phyloP scores from a whole-genome alignment of 768 basidiomycete species.

The Tephrocybe sp. region DNA sequence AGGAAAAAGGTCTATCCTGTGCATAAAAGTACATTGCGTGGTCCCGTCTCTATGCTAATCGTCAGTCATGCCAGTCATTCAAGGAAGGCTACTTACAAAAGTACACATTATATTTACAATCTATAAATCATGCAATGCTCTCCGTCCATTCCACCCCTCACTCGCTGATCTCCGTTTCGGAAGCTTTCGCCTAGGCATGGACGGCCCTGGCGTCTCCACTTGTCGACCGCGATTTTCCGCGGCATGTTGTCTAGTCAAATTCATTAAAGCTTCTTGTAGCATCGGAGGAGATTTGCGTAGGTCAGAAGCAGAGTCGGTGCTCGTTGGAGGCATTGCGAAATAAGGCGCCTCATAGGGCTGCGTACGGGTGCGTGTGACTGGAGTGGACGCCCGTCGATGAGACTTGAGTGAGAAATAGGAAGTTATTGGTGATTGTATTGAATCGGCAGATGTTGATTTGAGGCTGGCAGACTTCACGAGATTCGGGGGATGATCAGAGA shows the following conservation, averaged over 20 bases:
- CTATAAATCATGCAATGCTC: neutral
- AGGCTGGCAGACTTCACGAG: slow-evolving; percentile 14
- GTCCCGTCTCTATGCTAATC: neutral
- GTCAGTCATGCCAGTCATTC: neutral
- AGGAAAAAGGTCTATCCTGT: neutral
- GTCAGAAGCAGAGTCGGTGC: slow-evolving; percentile 20
- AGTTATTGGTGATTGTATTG: slow-evolving; percentile 14
- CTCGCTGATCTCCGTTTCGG: slow-evolving; percentile 34
- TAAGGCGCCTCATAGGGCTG: slow-evolving; percentile 45
- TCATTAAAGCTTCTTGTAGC: slow-evolving; percentile 22
- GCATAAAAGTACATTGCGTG: slow-evolving; percentile 3
- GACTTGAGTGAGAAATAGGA: slow-evolving; percentile 28
- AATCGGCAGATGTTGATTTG: slow-evolving; percentile 14
- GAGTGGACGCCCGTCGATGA: slow-evolving; percentile 30
- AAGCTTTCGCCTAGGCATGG: slow-evolving; percentile 10
- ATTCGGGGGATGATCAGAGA: slow-evolving; percentile 22
- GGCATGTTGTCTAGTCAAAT: slow-evolving; percentile 6
- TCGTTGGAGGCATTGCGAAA: slow-evolving; percentile 40
- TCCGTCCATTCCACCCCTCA: slow-evolving; percentile 24
- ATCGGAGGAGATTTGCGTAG: slow-evolving; percentile 25
- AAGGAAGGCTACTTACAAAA: neutral
- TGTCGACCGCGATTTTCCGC: slow-evolving; percentile 12
- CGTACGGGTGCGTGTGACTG: slow-evolving; percentile 33
- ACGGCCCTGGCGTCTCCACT: neutral
- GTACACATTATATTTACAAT: neutral